Base-by-base conservation (phyloP, 2,329 filamentous ascomycete genomes). In the Cryphonectria nitschkei region DNA sequence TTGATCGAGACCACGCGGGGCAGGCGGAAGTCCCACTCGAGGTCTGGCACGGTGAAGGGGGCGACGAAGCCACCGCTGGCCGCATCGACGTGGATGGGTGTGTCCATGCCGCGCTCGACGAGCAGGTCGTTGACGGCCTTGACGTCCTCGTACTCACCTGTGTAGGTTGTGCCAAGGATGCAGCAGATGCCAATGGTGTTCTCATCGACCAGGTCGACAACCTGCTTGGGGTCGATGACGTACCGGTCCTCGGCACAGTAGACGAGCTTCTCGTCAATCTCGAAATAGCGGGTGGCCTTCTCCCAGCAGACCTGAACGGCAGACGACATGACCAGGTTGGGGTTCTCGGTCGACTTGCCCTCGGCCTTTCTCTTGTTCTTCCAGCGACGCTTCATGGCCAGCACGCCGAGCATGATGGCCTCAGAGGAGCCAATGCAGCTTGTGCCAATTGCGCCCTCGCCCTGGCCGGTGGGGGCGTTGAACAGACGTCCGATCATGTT, bases 231-330 rank as follows among this genome's bases (percentile, higher is more conserved):
- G 75, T 91, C 89, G 72, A 92, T 88, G 67, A 91, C 88, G 75
- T 84, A 91, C 73, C 89, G 84, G 0, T 89, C 86, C 2, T 82
- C 81, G 0, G 87, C 87, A 81, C 89, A 91, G 80, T 88, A 90
- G 43, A 91, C 88, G 11, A 88, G 94, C 82, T 93, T 93, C 85
- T 98, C 95, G 76, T 98, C 95, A 58, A 98, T 88, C 77, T 98
- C 95, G 76, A 97, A 96, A 84, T 97, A 97, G 67, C 94, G 87
- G 5, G 92, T 89, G 0, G 92, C 91, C 85, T 98, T 98, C 81
- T 98, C 94, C 95, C 95, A 98, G 86, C 94, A 97, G 56, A 98
- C 95, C 83, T 98, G 95, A 2, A 98, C 95, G 43, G 95, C 95
- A 37, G 93, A 94, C 76, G 93, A 96, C 95, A 98, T 98, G 85